Evolutionary conservation across 1,284 basidiomycete species (phyloP), one percentile per base, ranked within the genome.

Genomic region (Irpex sp.): DNA sequence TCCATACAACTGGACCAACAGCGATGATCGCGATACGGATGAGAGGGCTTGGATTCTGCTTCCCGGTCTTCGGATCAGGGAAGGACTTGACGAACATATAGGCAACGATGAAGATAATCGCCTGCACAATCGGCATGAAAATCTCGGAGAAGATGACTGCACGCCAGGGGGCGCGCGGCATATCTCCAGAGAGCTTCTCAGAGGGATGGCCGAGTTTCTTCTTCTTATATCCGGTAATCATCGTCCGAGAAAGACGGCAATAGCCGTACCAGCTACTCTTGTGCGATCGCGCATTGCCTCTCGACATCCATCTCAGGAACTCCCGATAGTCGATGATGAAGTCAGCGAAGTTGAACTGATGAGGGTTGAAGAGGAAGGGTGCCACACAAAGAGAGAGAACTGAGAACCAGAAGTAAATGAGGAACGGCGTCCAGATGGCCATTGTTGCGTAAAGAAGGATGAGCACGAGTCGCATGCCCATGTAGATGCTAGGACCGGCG

Each of bases 191-290:
- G 54, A 97, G 79, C 78, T 97, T 97, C 77, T 98, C 95, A 0
- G 95, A 97, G 5, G 96, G 96, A 69, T 96, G 92, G 4, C 95
- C 95, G 7, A 98, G 85, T 72, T 94, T 92, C 84, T 98, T 98
- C 83, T 97, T 94, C 88, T 98, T 98, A 83, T 95, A 97, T 65
- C 95, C 96, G 43, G 96, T 98, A 70, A 98, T 95, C 84, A 94
- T 91, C 9, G 96, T 98, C 68, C 95, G 82, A 46, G 94, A 97
- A 64, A 97, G 84, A 70, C 95, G 92, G 75, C 95, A 98, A 77
- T 98, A 98, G 1, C 96, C 96, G 73, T 97, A 97, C 95, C 96
- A 98, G 68, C 93, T 96, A 79, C 96, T 98, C 62, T 93, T 92
- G 75, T 97, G 96, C 17, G 93, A 92, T 68, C 94, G 83, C 57